These are phyloP conservation scores for Telfairia occidentalis DNA, from an alignment of 331 rosid species.

Conservation along the genomic window DNA sequence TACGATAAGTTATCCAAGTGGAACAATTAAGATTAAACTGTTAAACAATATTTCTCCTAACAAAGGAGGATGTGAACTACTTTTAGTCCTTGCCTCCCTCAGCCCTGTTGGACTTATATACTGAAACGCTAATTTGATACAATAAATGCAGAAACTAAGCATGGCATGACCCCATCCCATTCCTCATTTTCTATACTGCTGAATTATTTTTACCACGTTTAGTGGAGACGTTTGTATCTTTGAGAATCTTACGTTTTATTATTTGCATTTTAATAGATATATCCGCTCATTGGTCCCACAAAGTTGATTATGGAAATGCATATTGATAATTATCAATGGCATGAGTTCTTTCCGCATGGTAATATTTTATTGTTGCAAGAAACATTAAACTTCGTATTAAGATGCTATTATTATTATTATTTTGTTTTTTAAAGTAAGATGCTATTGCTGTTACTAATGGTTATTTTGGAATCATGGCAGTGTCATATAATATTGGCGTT, in stretches of 20 bases:
- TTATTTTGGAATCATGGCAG: slow-evolving; percentile 31
- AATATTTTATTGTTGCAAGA: slow-evolving; percentile 17
- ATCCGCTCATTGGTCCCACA: slow-evolving; percentile 76
- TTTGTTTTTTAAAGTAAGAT: slow-evolving; percentile 21
- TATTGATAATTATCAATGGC: slow-evolving; percentile 78
- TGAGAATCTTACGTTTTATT: background rate
- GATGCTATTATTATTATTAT: slow-evolving; percentile 18
- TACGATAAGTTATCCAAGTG: background rate
- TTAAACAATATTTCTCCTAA: background rate
- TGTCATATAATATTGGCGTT: slow-evolving; percentile 44
- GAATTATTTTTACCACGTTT: slow-evolving; percentile 4
- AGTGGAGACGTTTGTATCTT: background rate
- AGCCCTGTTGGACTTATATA: background rate
- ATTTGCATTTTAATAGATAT: slow-evolving; percentile 44
- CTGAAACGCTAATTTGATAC: background rate
- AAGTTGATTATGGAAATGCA: slow-evolving; percentile 64
- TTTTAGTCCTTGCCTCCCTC: background rate
- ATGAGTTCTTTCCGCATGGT: slow-evolving; percentile 93
- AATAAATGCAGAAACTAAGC: slow-evolving; percentile 1
- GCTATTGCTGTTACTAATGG: slow-evolving; percentile 18
- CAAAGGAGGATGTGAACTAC: background rate
- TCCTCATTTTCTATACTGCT: background rate
- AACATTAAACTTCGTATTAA: slow-evolving; percentile 7
- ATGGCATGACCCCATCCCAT: background rate
- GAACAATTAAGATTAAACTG: background rate